A percentile compares a stretch with the other conserved stretches of the same genome.
Evolutionary conservation across 2,329 filamentous ascomycete genomes (phyloP).

Genomic region (Paraphaeosphaeria sporulosa): DNA sequence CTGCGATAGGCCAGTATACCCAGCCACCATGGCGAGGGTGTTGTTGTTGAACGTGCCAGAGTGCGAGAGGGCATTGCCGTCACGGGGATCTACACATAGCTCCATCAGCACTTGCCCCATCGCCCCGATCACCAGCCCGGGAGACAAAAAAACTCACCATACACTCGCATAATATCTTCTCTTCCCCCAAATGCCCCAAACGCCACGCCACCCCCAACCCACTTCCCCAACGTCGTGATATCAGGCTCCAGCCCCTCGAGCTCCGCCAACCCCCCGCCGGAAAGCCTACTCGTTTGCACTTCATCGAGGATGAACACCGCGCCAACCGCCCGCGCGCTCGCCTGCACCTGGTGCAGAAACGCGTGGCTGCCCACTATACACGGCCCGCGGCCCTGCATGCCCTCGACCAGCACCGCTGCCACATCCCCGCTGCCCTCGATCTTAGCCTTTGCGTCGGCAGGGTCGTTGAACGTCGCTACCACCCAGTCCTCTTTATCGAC

Average conservation of each 20-base stretch:
- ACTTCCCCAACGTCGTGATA: slow-evolving; percentile 71
- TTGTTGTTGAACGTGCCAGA: slow-evolving; percentile 76
- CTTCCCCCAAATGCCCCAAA: slow-evolving; percentile 73
- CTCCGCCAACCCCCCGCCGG: slow-evolving; percentile 30
- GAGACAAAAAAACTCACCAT: slow-evolving; percentile 28
- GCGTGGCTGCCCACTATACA: no score
- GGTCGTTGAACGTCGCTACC: no score
- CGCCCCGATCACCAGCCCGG: no score
- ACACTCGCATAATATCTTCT: slow-evolving; percentile 65
- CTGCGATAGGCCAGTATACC: slow-evolving; percentile 51
- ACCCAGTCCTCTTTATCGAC: no score
- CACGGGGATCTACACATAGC: slow-evolving; percentile 52
- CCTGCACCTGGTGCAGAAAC: no score
- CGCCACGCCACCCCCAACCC: slow-evolving; percentile 71
- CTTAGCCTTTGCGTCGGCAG: no score
- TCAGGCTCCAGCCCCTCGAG: slow-evolving; percentile 30
- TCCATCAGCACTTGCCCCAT: background rate
- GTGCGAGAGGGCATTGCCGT: slow-evolving; percentile 56
- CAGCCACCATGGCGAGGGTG: slow-evolving; percentile 65
- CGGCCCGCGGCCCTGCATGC: no score
- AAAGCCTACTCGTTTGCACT: slow-evolving; percentile 47
- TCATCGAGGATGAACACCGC: slow-evolving; percentile 74
- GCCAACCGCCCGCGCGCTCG: no score
- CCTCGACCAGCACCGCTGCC: no score
- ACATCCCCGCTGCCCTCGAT: no score